phyloP scores from a whole-genome alignment of 2,329 filamentous ascomycete genomes.

The Periglandula ipomoeae region DNA sequence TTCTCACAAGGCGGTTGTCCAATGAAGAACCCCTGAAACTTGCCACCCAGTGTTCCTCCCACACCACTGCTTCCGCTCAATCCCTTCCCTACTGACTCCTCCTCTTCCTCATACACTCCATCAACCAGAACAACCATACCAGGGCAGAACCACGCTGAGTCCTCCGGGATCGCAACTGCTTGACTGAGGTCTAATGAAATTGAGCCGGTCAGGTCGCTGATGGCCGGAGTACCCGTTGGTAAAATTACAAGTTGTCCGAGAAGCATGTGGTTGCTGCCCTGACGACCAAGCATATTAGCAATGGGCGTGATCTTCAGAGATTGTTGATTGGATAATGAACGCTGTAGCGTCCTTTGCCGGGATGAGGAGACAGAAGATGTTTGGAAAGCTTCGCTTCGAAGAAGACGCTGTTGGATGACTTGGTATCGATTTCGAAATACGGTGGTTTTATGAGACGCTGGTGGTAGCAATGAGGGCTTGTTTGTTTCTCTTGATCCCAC shows the following conservation, averaged over 20 bases:
- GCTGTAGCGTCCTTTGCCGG: constrained; percentile 42
- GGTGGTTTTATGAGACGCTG: constrained; percentile 70
- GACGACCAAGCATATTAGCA: constrained; percentile 64
- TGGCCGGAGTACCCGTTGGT: constrained; percentile 70
- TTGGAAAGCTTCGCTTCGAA: constrained; percentile 91
- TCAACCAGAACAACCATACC: constrained; percentile 96
- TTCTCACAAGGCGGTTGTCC: constrained; percentile 88
- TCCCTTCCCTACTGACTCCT: constrained; percentile 57
- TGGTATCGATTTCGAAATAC: constrained; percentile 88
- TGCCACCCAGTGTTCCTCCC: constrained; percentile 84
- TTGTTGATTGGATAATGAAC: constrained; percentile 54
- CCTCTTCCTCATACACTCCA: constrained; percentile 93
- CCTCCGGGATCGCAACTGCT: constrained; percentile 71
- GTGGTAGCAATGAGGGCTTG: constrained; percentile 64
- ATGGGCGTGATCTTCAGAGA: constrained; percentile 87
- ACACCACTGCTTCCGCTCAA: constrained; percentile 73
- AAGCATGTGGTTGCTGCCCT: constrained; percentile 75
- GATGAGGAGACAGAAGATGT: constrained; percentile 62
- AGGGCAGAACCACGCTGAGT: constrained; percentile 85
- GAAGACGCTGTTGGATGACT: constrained; percentile 80
- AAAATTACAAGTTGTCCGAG: constrained; percentile 74
- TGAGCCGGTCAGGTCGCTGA: constrained; percentile 81
- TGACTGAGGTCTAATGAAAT: constrained; percentile 77
- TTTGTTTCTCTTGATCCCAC: constrained; percentile 40
- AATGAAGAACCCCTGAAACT: constrained; percentile 83